These are phyloP conservation scores for Ustilago trichophora DNA, from an alignment of 1,284 basidiomycete species.

Conservation along the genomic window DNA sequence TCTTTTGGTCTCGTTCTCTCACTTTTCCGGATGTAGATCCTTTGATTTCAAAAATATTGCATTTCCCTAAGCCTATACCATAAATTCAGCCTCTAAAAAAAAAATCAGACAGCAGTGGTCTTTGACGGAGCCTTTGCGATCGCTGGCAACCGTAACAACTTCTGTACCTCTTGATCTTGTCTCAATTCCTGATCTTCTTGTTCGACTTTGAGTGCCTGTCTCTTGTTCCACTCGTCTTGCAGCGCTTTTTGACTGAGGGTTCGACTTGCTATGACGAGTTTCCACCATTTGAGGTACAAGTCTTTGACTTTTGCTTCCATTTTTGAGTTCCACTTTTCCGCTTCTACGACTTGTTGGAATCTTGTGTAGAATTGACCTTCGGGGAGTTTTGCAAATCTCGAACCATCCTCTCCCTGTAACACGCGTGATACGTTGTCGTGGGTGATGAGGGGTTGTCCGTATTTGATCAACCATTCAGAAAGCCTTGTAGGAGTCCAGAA, in stretches of 20 bases:
- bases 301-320: conserved; percentile 6
- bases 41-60: too few relatives aligned
- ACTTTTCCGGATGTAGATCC: too few relatives aligned
- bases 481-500: conserved; percentile 17
- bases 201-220: conserved; percentile 9
- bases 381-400: conserved; percentile 7
- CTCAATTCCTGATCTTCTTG: conserved; percentile 6
- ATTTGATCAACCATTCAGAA: conserved; percentile 14
- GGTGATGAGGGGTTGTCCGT: not conserved
- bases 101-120: conserved; percentile 1
- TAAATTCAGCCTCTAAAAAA: too few relatives aligned
- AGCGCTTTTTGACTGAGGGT: conserved; percentile 25
- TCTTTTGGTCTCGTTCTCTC: too few relatives aligned
- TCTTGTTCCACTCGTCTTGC: conserved; percentile 22
- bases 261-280: conserved; percentile 20
- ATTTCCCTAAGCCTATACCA: too few relatives aligned
- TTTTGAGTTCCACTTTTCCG: not conserved
- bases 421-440: not conserved
- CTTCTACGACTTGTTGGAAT: not conserved
- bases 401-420: conserved; percentile 10
- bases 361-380: conserved; percentile 12
- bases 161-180: conserved; percentile 13
- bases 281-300: conserved; percentile 38
- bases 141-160: conserved; percentile 1
- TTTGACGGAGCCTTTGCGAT: too few relatives aligned